Evolutionary conservation across 306 rosid genomes (phyloP).

Genomic region (Begonia peltatifolia): DNA sequence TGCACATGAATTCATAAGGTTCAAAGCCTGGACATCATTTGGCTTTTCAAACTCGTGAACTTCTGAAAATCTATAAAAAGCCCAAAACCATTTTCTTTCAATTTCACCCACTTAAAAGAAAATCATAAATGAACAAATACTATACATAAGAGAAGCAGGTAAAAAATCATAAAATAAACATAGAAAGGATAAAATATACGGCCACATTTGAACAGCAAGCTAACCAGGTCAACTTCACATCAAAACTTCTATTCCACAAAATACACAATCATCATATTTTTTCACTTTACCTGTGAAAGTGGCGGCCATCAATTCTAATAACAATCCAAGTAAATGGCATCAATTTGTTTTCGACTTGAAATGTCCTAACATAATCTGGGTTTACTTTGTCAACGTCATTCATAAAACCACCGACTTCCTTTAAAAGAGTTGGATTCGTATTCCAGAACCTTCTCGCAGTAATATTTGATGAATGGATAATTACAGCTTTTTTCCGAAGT

Average conservation of each 20-base stretch:
- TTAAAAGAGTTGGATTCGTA: slow-evolving; percentile 32
- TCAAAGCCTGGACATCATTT: slow-evolving; percentile 67
- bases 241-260: no score
- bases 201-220: no score
- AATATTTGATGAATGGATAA: slow-evolving; percentile 44
- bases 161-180: no score
- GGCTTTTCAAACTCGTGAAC: slow-evolving; percentile 73
- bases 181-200: no score
- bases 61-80: slow-evolving; percentile 38
- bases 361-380: slow-evolving; percentile 58
- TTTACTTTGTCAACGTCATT: slow-evolving; percentile 50
- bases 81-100: background rate
- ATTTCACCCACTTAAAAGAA: background rate
- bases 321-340: slow-evolving; percentile 69
- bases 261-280: background rate
- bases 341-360: slow-evolving; percentile 45
- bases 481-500: slow-evolving; percentile 29
- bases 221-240: no score
- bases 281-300: slow-evolving; percentile 44
- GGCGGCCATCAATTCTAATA: slow-evolving; percentile 72
- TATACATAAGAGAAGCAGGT: no score
- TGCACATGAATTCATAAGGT: slow-evolving; percentile 77
- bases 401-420: slow-evolving; percentile 60
- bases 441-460: slow-evolving; percentile 54
- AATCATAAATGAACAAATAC: no score